These are phyloP conservation scores for Aspergillus cavernicola DNA, from an alignment of 495 filamentous ascomycete species.

Conservation along the genomic window DNA sequence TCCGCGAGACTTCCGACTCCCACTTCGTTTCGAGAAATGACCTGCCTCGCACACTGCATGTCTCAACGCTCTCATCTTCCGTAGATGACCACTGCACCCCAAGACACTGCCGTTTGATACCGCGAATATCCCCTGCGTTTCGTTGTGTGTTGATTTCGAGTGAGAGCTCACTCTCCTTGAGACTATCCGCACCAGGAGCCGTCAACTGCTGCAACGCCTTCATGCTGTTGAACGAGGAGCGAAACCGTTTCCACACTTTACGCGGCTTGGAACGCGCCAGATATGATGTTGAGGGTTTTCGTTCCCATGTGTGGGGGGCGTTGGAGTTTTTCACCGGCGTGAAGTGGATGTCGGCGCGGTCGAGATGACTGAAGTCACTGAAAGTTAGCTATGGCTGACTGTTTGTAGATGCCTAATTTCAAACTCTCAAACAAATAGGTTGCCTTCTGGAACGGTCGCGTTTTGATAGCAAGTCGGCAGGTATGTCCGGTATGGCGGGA, in stretches of 20 bases:
- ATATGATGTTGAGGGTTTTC: slow-evolving; percentile 53
- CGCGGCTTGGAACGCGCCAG: slow-evolving; percentile 37
- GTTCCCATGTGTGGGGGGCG: slow-evolving; percentile 49
- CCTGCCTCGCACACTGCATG: slow-evolving; percentile 17
- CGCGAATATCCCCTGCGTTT: slow-evolving; percentile 30
- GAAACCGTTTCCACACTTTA: slow-evolving; percentile 52
- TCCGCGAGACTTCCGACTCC: slow-evolving; percentile 33
- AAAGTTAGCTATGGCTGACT: neutral
- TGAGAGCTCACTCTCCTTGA: slow-evolving; percentile 23
- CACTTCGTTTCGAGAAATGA: slow-evolving; percentile 43
- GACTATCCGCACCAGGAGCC: slow-evolving; percentile 10
- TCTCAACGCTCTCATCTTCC: neutral
- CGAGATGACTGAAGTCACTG: neutral
- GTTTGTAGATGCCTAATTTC: neutral
- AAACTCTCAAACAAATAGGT: neutral
- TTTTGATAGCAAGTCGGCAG: neutral
- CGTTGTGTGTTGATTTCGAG: slow-evolving; percentile 33
- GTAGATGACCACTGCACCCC: slow-evolving; percentile 1
- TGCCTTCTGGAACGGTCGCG: neutral
- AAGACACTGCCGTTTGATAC: slow-evolving; percentile 46
- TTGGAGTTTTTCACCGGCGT: slow-evolving; percentile 34
- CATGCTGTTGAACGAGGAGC: slow-evolving; percentile 40
- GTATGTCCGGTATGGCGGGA: neutral
- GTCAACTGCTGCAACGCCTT: slow-evolving; percentile 31
- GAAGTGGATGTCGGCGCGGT: slow-evolving; percentile 34